These are phyloP conservation scores for Pseudodiploospora longispora DNA, from an alignment of 2,329 filamentous ascomycete genomes.

Conservation along the genomic window DNA sequence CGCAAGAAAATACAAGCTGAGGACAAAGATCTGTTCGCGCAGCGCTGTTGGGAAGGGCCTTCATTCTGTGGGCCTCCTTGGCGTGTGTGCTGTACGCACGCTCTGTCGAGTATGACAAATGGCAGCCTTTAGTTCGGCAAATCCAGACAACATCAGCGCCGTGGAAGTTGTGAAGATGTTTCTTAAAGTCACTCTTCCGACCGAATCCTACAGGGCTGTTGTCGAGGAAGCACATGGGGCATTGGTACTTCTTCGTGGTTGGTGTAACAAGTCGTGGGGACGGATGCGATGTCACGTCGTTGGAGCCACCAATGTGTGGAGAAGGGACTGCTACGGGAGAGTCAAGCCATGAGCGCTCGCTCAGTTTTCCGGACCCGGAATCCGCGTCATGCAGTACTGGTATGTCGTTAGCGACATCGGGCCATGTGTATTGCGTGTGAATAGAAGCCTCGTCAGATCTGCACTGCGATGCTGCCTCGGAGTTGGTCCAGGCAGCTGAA, in stretches of 20 bases:
- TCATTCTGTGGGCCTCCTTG: slow-evolving; percentile 34
- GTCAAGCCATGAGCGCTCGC: slow-evolving; percentile 32
- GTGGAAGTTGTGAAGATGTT: slow-evolving; percentile 41
- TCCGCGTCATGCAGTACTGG: slow-evolving; percentile 27
- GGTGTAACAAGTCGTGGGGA: slow-evolving; percentile 29
- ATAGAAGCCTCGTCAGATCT: slow-evolving; percentile 32
- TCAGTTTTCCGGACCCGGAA: slow-evolving; percentile 20
- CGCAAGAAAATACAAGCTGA: slow-evolving; percentile 37
- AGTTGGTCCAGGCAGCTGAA: slow-evolving; percentile 33
- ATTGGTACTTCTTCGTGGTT: slow-evolving; percentile 35
- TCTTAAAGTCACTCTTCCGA: slow-evolving; percentile 40
- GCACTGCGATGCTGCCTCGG: slow-evolving; percentile 30
- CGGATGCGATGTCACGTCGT: slow-evolving; percentile 26
- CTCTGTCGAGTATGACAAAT: slow-evolving; percentile 36
- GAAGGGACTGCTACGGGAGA: slow-evolving; percentile 29
- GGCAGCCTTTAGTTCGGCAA: slow-evolving; percentile 33
- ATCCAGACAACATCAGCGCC: slow-evolving; percentile 34
- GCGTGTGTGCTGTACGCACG: slow-evolving; percentile 36
- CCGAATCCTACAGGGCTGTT: slow-evolving; percentile 37
- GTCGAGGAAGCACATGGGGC: slow-evolving; percentile 38
- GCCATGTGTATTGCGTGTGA: slow-evolving; percentile 31
- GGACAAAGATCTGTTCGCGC: slow-evolving; percentile 34
- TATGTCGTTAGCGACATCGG: slow-evolving; percentile 25
- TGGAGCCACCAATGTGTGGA: slow-evolving; percentile 20
- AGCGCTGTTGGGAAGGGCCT: slow-evolving; percentile 31